A percentile compares a stretch with the other conserved stretches of the same genome.
phyloP scores from a whole-genome alignment of 805 yeast genomes.

The Zygoascus ofunaensis region DNA sequence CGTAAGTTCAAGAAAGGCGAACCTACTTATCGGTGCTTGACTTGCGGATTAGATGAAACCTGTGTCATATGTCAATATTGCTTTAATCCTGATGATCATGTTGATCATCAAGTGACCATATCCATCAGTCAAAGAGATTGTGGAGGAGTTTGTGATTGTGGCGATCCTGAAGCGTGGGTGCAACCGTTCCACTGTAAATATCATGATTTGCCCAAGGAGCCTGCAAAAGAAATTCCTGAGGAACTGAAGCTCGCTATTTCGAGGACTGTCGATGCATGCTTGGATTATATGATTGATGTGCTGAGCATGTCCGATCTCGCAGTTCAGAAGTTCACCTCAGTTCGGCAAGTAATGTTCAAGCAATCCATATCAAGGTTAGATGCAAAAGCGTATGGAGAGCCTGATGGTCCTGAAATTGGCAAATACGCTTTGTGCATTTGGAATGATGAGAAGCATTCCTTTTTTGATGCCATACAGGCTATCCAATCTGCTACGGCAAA shows the following conservation, averaged over 20 bases:
- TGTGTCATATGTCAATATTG: conserved; percentile 78
- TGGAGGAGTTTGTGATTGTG: conserved; percentile 84
- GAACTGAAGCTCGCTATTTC: conserved; percentile 34
- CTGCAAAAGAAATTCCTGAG: conserved; percentile 33
- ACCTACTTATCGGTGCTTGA: conserved; percentile 68
- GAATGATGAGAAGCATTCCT: conserved; percentile 74
- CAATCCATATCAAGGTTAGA: conserved; percentile 30
- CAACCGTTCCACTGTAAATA: conserved; percentile 42
- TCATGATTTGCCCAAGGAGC: conserved; percentile 24
- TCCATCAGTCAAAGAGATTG: conserved; percentile 49
- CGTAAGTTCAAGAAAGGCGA: conserved; percentile 67
- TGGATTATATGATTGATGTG: conserved; percentile 29
- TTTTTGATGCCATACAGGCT: conserved; percentile 60
- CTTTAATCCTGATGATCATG: conserved; percentile 58
- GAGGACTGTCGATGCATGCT: conserved; percentile 18
- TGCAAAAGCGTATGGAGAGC: conserved; percentile 37
- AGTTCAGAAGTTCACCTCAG: conserved; percentile 19
- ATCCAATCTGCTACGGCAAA: conserved; percentile 57
- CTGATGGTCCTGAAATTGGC: conserved; percentile 35
- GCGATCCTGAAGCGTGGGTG: conserved; percentile 80
- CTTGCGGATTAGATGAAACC: conserved; percentile 70
- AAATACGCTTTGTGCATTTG: conserved; percentile 53
- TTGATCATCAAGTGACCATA: conserved; percentile 61
- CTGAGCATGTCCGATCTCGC: conserved; percentile 19
- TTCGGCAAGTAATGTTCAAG: conserved; percentile 24